Base-by-base conservation (phyloP, 495 filamentous ascomycete species). In the Penicillium riverlandense region DNA sequence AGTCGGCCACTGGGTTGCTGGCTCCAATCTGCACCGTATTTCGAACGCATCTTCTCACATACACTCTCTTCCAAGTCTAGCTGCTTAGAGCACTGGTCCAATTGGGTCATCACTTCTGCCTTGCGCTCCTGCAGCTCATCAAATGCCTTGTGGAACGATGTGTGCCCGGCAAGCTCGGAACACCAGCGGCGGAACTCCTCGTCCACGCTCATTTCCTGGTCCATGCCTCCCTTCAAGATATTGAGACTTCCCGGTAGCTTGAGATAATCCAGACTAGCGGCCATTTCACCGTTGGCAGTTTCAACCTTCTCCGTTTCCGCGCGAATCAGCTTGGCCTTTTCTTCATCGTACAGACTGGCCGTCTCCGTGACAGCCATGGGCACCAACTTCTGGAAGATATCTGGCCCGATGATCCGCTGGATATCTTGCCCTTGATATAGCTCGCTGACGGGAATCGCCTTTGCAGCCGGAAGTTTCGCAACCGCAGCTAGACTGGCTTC, bases 41-140 rank as follows among this genome's bases (percentile, higher is more conserved):
- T 98, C 2, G 90, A 94, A 40, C 92, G 80, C 92, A 98, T 98
- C 72, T 96, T 96, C 66, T 98, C 92, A 61, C 92, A 98, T 6
- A 97, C 90, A 43, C 86, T 92, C 68, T 96, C 94, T 62, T 98
- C 92, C 79, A 91, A 83, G 53, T 97, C 92, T 8, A 98, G 59
- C 53, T 90, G 85, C 54, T 92, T 95, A 34, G 79, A 84, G 55
- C 86, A 87, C 45, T 75, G 75, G 49, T 95, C 89, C 42, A 98
- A 61, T 8, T 83, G 73, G 3, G 76, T 65, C 8, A 83, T 55
- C 8, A 96, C 84, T 27, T 76, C 73, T 32, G 83, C 72, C 62
- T 92, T 96, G 44, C 90, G 83, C 31, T 80, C 71, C 48, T 85
- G 81, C 31, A 97, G 65, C 16, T 78, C 71, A 22, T 91, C 86